phyloP scores from a whole-genome alignment of 306 rosid genomes.

The Clitoria ternatea region DNA sequence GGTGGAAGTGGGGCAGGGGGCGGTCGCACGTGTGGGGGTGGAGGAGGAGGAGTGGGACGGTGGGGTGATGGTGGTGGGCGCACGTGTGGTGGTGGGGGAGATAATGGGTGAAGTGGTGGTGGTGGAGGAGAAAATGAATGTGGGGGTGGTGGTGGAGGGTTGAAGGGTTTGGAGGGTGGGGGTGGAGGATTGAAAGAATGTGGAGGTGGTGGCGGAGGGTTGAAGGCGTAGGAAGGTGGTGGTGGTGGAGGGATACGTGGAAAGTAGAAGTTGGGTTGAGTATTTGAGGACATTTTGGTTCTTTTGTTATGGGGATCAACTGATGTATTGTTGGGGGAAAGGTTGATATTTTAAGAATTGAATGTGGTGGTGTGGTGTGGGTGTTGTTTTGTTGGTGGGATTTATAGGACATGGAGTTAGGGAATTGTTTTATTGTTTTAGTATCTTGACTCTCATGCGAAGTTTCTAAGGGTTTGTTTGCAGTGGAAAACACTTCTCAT shows the following conservation, averaged over 20 bases:
- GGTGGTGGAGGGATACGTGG: conserved; percentile 46
- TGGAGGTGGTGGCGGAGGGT: conserved; percentile 27
- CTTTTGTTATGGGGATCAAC: too few species aligned
- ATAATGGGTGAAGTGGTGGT: conserved; percentile 20
- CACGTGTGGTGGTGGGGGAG: too few species aligned
- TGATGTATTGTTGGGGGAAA: too few species aligned
- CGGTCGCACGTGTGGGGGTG: too few species aligned
- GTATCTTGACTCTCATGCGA: conserved; percentile 59
- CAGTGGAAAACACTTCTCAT: conserved; percentile 55
- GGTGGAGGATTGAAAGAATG: conserved; percentile 20
- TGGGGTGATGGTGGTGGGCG: conserved; percentile 38
- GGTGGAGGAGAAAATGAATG: conserved; percentile 6
- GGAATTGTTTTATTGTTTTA: conserved; percentile 14
- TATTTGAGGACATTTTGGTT: conserved; percentile 41
- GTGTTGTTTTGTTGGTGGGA: conserved; percentile 35
- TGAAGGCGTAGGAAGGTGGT: conserved; percentile 20
- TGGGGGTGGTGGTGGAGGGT: conserved; percentile 32
- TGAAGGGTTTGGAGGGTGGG: conserved; percentile 12
- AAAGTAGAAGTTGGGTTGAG: conserved; percentile 25
- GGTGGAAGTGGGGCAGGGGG: conserved; percentile 44
- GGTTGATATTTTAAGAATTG: too few species aligned
- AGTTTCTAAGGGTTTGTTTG: conserved; percentile 52
- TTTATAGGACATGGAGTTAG: conserved; percentile 15
- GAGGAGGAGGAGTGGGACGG: conserved; percentile 20
- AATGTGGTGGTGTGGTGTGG: neutral